A percentile compares a stretch with the other conserved stretches of the same genome.
Evolutionary conservation across 768 basidiomycete species (phyloP).

Genomic region (Mycena galopus): DNA sequence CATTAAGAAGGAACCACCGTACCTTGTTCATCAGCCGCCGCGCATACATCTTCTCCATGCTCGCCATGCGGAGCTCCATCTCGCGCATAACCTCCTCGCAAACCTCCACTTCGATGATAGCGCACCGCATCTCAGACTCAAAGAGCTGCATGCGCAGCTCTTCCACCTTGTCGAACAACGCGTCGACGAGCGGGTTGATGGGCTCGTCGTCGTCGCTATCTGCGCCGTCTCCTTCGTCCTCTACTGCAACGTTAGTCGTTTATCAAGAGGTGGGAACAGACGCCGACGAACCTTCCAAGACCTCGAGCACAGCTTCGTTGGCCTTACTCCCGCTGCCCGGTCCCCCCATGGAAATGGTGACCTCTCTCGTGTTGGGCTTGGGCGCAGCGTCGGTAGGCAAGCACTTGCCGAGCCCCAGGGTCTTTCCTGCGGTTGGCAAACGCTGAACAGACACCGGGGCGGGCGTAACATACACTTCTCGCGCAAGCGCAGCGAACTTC

Average conservation of each 20-base stretch:
- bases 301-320: slow-evolving; percentile 81
- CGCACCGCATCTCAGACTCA: slow-evolving; percentile 90
- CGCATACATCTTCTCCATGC: slow-evolving; percentile 85
- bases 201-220: slow-evolving; percentile 77
- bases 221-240: slow-evolving; percentile 59
- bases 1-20: background rate
- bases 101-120: slow-evolving; percentile 88
- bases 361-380: slow-evolving; percentile 68
- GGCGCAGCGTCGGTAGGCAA: slow-evolving; percentile 51
- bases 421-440: slow-evolving; percentile 57
- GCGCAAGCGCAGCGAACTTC: slow-evolving; percentile 96
- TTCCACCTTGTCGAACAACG: slow-evolving; percentile 92
- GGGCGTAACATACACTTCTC: slow-evolving; percentile 84
- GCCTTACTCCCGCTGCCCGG: slow-evolving; percentile 61
- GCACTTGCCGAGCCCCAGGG: slow-evolving; percentile 54
- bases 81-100: slow-evolving; percentile 92
- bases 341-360: slow-evolving; percentile 76
- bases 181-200: slow-evolving; percentile 89
- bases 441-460: slow-evolving; percentile 74
- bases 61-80: slow-evolving; percentile 90
- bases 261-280: background rate
- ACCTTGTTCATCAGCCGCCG: slow-evolving; percentile 86
- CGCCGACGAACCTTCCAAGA: slow-evolving; percentile 78
- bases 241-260: slow-evolving; percentile 55
- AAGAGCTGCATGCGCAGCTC: slow-evolving; percentile 87